A percentile compares a stretch with the other conserved stretches of the same genome.
phyloP scores from a whole-genome alignment of 1,284 basidiomycete species.

The Agroathelia rolfsii region DNA sequence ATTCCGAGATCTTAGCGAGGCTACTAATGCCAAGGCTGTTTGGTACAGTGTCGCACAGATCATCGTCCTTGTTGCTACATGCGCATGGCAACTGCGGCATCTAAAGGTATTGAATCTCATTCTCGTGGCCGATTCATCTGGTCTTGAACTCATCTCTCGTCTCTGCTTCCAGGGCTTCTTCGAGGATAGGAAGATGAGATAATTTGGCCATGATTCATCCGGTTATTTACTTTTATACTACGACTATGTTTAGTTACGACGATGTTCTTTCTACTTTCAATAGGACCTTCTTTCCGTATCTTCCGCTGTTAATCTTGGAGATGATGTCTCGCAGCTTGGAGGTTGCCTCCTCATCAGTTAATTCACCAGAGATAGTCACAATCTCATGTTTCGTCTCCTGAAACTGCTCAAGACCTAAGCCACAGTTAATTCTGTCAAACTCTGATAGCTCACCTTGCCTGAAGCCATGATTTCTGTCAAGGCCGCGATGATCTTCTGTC shows the following conservation, averaged over 20 bases:
- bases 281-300: constrained; percentile 63
- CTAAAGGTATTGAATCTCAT: constrained; percentile 64
- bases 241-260: neutral
- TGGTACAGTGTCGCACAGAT: constrained; percentile 93
- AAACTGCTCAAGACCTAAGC: constrained; percentile 31
- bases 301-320: constrained; percentile 37
- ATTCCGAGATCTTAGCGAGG: constrained; percentile 84
- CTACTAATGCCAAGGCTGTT: constrained; percentile 81
- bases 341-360: constrained; percentile 45
- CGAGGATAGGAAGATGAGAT: constrained; percentile 80
- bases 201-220: constrained; percentile 11
- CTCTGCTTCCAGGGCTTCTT: constrained; percentile 67
- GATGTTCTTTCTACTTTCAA: constrained; percentile 35
- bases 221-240: neutral
- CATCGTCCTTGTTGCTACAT: constrained; percentile 74
- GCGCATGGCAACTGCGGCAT: constrained; percentile 89
- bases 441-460: constrained; percentile 37
- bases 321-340: constrained; percentile 39
- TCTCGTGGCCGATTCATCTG: too few relatives aligned
- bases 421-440: constrained; percentile 5
- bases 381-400: constrained; percentile 60
- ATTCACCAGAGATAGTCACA: constrained; percentile 35
- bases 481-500: constrained; percentile 34
- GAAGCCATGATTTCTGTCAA: constrained; percentile 41
- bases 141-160: constrained; percentile 11